Conservation (phyloP, 2,329 filamentous ascomycete species). For the Ceratocystis lukuohia region DNA sequence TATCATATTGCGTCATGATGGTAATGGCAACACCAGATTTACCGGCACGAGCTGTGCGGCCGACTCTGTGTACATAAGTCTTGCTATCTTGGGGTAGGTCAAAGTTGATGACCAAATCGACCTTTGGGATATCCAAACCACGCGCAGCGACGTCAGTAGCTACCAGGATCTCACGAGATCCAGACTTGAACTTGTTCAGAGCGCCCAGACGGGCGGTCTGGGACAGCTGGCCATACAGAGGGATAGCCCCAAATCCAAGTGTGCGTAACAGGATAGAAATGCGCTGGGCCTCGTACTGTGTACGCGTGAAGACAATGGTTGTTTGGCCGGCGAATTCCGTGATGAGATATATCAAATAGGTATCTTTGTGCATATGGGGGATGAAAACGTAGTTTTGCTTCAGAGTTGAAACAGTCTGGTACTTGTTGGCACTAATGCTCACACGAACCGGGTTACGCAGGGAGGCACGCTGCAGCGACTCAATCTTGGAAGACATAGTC, state of each 20-base stretch:
- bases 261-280: constrained; percentile 69
- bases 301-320: constrained; percentile 81
- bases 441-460: constrained; percentile 73
- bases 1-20: constrained; percentile 76
- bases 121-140: constrained; percentile 84
- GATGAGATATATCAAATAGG: constrained; percentile 72
- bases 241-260: constrained; percentile 81
- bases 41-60: constrained; percentile 74
- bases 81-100: constrained; percentile 76
- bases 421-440: constrained; percentile 67
- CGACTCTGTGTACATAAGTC: constrained; percentile 82
- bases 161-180: constrained; percentile 72
- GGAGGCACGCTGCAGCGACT: constrained; percentile 79
- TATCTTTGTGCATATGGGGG: constrained; percentile 76
- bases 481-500: constrained; percentile 87
- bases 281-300: constrained; percentile 80
- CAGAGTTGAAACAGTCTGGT: constrained; percentile 82
- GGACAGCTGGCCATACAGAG: constrained; percentile 80
- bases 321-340: constrained; percentile 81
- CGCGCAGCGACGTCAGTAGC: constrained; percentile 89
- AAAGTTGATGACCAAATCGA: constrained; percentile 76
- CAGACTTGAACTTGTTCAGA: constrained; percentile 75
- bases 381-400: constrained; percentile 79
- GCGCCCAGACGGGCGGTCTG: constrained; percentile 79
- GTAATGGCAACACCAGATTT: constrained; percentile 71